phyloP scores from a whole-genome alignment of 106 monocot genomes.

The Dendrobium catenatum region DNA sequence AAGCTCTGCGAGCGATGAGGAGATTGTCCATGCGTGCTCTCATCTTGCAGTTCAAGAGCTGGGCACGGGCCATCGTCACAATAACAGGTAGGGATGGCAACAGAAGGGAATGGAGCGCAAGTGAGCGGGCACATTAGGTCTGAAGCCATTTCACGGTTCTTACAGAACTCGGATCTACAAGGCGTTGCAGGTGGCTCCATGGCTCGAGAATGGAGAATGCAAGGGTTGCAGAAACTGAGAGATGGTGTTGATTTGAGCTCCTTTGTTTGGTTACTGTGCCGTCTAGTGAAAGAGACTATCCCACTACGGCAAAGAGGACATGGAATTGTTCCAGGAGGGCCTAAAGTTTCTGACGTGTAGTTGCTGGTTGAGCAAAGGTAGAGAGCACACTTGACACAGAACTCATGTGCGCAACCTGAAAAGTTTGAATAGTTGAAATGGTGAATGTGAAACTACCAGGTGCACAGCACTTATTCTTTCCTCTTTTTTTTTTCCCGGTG shows the following conservation, averaged over 20 bases:
- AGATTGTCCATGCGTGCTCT: slow-evolving; percentile 2
- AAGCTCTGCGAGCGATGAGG: slow-evolving; percentile 25
- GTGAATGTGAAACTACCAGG: too few relatives aligned
- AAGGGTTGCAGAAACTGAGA: slow-evolving; percentile 71
- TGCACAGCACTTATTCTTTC: too few relatives aligned
- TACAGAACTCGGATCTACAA: slow-evolving; percentile 29
- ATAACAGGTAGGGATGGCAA: slow-evolving; percentile 29
- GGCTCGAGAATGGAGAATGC: slow-evolving; percentile 42
- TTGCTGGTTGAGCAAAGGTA: slow-evolving; percentile 75
- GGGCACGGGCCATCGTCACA: slow-evolving; percentile 41
- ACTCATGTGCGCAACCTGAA: slow-evolving; percentile 79
- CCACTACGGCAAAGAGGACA: slow-evolving; percentile 88
- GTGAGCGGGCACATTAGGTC: slow-evolving; percentile 65
- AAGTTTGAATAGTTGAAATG: not conserved
- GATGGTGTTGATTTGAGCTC: slow-evolving; percentile 44
- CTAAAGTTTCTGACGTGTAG: slow-evolving; percentile 35
- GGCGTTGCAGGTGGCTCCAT: slow-evolving; percentile 7
- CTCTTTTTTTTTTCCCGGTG: too few relatives aligned
- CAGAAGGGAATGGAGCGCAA: slow-evolving; percentile 76
- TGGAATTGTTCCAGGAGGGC: slow-evolving; percentile 71
- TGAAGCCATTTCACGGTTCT: slow-evolving; percentile 37
- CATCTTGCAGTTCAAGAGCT: slow-evolving; percentile 12
- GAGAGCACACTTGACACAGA: slow-evolving; percentile 82
- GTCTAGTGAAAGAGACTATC: slow-evolving; percentile 59
- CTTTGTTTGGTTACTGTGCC: slow-evolving; percentile 28